phyloP scores from a whole-genome alignment of 2,329 filamentous ascomycete genomes.

The Aureobasidium vineae region DNA sequence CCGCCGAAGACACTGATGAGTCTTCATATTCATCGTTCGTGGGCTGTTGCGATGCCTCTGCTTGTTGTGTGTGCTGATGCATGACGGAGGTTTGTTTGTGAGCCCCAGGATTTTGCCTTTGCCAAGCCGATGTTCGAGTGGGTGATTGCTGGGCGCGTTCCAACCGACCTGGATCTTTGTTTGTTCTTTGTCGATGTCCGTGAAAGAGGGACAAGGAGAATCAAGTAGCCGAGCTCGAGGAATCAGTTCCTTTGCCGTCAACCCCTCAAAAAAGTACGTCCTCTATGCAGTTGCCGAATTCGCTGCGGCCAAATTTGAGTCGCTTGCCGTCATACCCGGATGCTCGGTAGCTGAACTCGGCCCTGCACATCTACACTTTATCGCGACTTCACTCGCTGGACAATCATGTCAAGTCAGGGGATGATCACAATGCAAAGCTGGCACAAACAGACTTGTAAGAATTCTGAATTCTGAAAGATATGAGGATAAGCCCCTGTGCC shows the following conservation, averaged over 20 bases:
- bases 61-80: constrained; percentile 6
- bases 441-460: not conserved
- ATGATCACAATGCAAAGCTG: not conserved
- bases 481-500: not conserved
- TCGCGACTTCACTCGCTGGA: not conserved
- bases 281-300: not conserved
- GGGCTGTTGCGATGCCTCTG: not conserved
- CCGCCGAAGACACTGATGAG: not conserved
- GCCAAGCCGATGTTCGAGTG: not conserved
- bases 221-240: not conserved
- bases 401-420: too few species aligned
- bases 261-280: constrained; percentile 5
- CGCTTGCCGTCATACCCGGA: constrained; percentile 10
- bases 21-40: constrained; percentile 17
- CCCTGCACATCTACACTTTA: not conserved
- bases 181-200: not conserved
- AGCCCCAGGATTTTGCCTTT: not conserved
- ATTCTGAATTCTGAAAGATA: too few species aligned
- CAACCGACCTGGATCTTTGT: not conserved
- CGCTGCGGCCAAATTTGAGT: constrained; percentile 6
- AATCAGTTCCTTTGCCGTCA: not conserved
- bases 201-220: not conserved
- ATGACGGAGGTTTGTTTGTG: not conserved
- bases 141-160: not conserved
- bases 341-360: not conserved